A percentile compares a stretch with the other conserved stretches of the same genome.
Conservation (phyloP, 306 rosid species). For the Sophora flavescens region DNA sequence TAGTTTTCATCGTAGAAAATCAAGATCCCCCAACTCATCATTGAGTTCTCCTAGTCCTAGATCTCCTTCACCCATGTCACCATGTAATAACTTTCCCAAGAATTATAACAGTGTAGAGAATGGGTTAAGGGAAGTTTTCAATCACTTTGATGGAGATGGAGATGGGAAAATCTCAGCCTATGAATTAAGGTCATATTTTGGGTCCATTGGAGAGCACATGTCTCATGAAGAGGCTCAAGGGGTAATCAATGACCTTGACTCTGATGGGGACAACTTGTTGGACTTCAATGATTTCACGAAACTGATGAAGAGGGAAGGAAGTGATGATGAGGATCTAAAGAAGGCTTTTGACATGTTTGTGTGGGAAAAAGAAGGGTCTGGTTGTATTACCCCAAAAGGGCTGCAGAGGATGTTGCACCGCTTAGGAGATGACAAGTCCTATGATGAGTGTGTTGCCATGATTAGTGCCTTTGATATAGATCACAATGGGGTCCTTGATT, state of each 20-base stretch:
- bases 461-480: constrained; percentile 68
- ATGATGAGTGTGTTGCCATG: constrained; percentile 74
- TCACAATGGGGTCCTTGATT: constrained; percentile 78
- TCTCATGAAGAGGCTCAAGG: constrained; percentile 65
- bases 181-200: constrained; percentile 70
- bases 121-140: not conserved
- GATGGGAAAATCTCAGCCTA: constrained; percentile 74
- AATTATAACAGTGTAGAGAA: not conserved
- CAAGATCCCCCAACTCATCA: constrained; percentile 49
- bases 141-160: constrained; percentile 59
- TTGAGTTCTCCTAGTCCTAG: constrained; percentile 47
- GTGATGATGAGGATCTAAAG: constrained; percentile 56
- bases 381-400: constrained; percentile 67
- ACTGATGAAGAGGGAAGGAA: constrained; percentile 58
- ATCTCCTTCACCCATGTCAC: not conserved
- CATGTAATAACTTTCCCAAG: not conserved
- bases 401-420: constrained; percentile 74
- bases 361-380: constrained; percentile 63
- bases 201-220: constrained; percentile 73
- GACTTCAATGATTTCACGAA: constrained; percentile 61
- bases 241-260: constrained; percentile 65
- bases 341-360: constrained; percentile 80
- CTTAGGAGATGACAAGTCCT: constrained; percentile 69
- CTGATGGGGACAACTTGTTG: constrained; percentile 63
- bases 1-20: constrained; percentile 46